Evolutionary conservation across 1,284 basidiomycete species (phyloP).

Genomic region (Fomitopsis schrenkii): DNA sequence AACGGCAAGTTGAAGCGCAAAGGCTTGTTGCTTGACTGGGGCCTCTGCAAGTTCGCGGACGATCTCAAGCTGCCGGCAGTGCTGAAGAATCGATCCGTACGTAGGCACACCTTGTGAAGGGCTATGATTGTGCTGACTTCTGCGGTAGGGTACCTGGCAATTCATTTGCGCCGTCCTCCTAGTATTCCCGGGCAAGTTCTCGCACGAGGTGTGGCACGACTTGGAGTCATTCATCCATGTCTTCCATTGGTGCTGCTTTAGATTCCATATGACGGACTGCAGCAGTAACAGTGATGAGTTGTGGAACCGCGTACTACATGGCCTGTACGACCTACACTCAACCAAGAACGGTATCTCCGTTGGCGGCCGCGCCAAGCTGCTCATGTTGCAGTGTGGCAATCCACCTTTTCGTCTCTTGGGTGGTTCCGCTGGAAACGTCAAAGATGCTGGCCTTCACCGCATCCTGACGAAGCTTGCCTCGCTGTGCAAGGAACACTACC

Average conservation of each 20-base stretch:
- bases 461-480: background rate
- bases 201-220: background rate
- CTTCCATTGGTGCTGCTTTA: background rate
- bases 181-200: background rate
- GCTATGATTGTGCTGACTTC: background rate
- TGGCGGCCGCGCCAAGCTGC: background rate
- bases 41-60: background rate
- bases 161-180: background rate
- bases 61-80: background rate
- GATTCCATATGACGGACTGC: background rate
- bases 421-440: background rate
- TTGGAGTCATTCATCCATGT: background rate
- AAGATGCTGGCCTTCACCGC: background rate
- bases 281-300: background rate
- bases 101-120: background rate
- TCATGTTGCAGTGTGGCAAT: background rate
- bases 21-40: background rate
- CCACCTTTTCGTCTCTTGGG: background rate
- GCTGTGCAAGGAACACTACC: background rate
- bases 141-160: background rate
- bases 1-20: background rate
- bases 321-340: background rate
- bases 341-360: background rate
- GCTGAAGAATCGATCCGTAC: background rate
- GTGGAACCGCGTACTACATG: background rate